These are phyloP conservation scores for Cercospora beticola DNA, from an alignment of 2,329 filamentous ascomycete species.

Conservation along the genomic window DNA sequence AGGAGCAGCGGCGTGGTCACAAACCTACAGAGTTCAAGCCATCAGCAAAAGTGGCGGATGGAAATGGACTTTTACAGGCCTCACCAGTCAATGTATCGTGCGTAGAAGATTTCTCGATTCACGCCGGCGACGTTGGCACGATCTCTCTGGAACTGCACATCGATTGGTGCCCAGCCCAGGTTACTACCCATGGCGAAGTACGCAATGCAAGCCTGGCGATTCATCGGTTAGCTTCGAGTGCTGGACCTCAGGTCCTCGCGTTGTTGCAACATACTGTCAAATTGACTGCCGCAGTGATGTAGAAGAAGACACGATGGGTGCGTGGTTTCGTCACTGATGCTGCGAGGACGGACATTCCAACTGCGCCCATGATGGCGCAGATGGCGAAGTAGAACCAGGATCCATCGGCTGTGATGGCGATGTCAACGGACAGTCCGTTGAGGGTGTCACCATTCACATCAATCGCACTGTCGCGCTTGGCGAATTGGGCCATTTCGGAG, in stretches of 20 bases:
- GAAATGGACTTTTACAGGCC: background rate
- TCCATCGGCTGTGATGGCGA: slow-evolving; percentile 60
- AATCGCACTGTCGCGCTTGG: slow-evolving; percentile 19
- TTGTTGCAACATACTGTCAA: slow-evolving; percentile 41
- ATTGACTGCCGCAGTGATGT: slow-evolving; percentile 57
- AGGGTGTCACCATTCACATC: slow-evolving; percentile 42
- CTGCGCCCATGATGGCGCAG: slow-evolving; percentile 58
- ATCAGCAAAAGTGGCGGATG: background rate
- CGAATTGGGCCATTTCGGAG: slow-evolving; percentile 13
- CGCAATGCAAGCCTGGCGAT: slow-evolving; percentile 51
- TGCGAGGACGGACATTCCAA: slow-evolving; percentile 45
- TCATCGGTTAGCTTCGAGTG: background rate
- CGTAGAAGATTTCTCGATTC: slow-evolving; percentile 62
- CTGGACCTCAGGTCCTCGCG: background rate
- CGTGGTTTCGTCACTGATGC: slow-evolving; percentile 41
- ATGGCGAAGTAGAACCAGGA: slow-evolving; percentile 65
- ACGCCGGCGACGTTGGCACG: slow-evolving; percentile 47
- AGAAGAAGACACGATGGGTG: slow-evolving; percentile 58
- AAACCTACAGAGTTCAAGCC: slow-evolving; percentile 29
- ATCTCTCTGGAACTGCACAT: slow-evolving; percentile 54
- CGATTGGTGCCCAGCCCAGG: slow-evolving; percentile 59
- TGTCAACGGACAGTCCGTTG: slow-evolving; percentile 52
- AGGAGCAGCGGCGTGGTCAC: slow-evolving; percentile 62
- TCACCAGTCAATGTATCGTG: slow-evolving; percentile 62
- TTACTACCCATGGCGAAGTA: slow-evolving; percentile 65